Evolutionary conservation across 2,329 filamentous ascomycete species (phyloP), one percentile per base, ranked within the genome.

Genomic region (Fusarium circinatum): DNA sequence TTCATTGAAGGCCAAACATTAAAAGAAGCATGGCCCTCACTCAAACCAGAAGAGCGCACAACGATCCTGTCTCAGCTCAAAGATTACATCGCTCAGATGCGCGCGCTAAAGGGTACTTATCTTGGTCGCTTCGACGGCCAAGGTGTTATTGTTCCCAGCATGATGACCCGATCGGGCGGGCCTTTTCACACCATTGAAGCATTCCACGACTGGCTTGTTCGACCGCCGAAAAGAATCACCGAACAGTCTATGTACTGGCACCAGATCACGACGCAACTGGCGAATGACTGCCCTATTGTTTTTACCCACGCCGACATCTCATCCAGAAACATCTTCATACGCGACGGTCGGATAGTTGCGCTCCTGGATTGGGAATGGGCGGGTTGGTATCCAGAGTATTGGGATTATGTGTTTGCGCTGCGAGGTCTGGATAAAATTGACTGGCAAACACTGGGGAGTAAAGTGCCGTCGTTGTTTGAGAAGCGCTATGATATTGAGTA

Each of bases 1-100:
- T 75, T 75, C 22, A 45, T 80, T 3, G 66, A 77, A 22, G 78
- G 79, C 3, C 71, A 79, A n/a, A 76, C 77, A 24, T 62, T 78
- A 34, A 38, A 73, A 42, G 49, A 78, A 47, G 77, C 70, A 0
- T 80, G 79, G 78, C 68, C 72, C 2, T 39, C 34, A 0, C 70
- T 78, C 0, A 66, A 68, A 26, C 20, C 58, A 14, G 62, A 65
- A 1, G 57, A 80, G 54, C 75, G 74, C 7, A 52, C 65, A 3
- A 45, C n/a, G 18, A 65, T 79, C 24, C 12, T 79, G 54, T 48
- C 14, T 13, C 42, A 78, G 44, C 75, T 79, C 5, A 66, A 68
- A 11, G 76, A n/a, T 20, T 78, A 78, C 67, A 66, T 77, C 4
- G 28, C 59, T 0, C 76, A 79, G 45, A 62, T 79, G 54, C 76